A percentile compares a stretch with the other conserved stretches of the same genome.
Evolutionary conservation across 2,329 filamentous ascomycete genomes (phyloP).

Genomic region (Xylaria sp.): DNA sequence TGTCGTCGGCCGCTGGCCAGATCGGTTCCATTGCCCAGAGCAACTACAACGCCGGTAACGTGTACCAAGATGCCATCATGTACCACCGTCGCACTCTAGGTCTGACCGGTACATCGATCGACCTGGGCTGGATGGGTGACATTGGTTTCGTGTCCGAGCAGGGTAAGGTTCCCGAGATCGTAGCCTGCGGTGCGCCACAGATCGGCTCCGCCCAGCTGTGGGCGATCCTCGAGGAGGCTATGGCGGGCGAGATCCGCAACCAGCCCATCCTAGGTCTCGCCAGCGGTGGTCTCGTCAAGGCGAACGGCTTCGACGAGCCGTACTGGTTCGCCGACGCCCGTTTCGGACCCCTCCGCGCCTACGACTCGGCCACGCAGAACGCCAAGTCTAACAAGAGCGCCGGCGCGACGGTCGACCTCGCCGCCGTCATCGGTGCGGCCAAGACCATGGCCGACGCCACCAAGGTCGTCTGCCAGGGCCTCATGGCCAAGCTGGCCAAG

Average conservation of each 20-base stretch:
- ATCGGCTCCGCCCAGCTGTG: slow-evolving; percentile 42
- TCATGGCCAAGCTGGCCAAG: slow-evolving; percentile 46
- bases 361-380: slow-evolving; percentile 38
- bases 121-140: slow-evolving; percentile 45
- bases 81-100: slow-evolving; percentile 43
- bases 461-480: slow-evolving; percentile 40
- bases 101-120: slow-evolving; percentile 43
- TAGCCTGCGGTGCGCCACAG: slow-evolving; percentile 43
- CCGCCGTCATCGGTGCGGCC: slow-evolving; percentile 37
- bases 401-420: slow-evolving; percentile 37
- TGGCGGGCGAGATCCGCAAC: slow-evolving; percentile 40
- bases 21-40: slow-evolving; percentile 48
- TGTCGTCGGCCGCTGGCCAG: slow-evolving; percentile 45
- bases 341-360: slow-evolving; percentile 42
- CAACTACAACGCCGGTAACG: slow-evolving; percentile 47
- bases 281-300: slow-evolving; percentile 44
- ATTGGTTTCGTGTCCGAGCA: slow-evolving; percentile 46
- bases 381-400: slow-evolving; percentile 36
- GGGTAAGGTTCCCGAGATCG: slow-evolving; percentile 46
- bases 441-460: slow-evolving; percentile 40
- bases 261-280: slow-evolving; percentile 45
- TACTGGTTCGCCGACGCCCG: slow-evolving; percentile 48
- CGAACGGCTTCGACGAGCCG: slow-evolving; percentile 44
- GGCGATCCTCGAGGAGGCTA: slow-evolving; percentile 42
- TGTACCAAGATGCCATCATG: slow-evolving; percentile 46